Conservation (phyloP, 331 rosid genomes). For the Phaseolus coccineus region DNA sequence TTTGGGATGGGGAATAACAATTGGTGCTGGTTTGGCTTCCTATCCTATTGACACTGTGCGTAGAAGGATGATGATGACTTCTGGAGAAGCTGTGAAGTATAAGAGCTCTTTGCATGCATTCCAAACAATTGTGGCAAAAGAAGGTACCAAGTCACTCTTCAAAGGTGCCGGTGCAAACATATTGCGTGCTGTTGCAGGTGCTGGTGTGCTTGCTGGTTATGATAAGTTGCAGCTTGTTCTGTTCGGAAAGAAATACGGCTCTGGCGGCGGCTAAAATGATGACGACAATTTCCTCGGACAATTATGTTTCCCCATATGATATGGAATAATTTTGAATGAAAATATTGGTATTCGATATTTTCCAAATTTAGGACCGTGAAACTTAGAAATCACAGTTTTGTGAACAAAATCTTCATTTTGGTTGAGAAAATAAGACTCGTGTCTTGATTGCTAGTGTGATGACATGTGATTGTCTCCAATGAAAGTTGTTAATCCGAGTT, state of each 20-base stretch:
- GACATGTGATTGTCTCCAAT: slow-evolving; percentile 11
- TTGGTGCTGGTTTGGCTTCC: slow-evolving; percentile 87
- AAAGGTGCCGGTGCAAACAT: slow-evolving; percentile 98
- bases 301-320: slow-evolving; percentile 36
- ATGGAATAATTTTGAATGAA: slow-evolving; percentile 46
- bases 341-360: slow-evolving; percentile 24
- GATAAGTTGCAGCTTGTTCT: slow-evolving; percentile 83
- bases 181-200: slow-evolving; percentile 92
- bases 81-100: slow-evolving; percentile 95
- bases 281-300: slow-evolving; percentile 45
- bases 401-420: slow-evolving; percentile 40
- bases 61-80: slow-evolving; percentile 98
- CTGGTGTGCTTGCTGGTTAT: slow-evolving; percentile 94
- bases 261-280: slow-evolving; percentile 77
- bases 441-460: not conserved
- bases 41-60: slow-evolving; percentile 90
- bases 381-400: slow-evolving; percentile 45
- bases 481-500: not conserved
- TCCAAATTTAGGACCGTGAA: slow-evolving; percentile 35
- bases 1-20: slow-evolving; percentile 90
- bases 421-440: not conserved
- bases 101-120: slow-evolving; percentile 85
- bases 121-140: slow-evolving; percentile 73
- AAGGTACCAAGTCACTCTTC: slow-evolving; percentile 87
- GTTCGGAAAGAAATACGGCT: slow-evolving; percentile 90